Percentiles rank a stretch among this genome's conserved stretches.
Conservation (phyloP, 1,139 yeast species). For the Blastobotrys serpentis region DNA sequence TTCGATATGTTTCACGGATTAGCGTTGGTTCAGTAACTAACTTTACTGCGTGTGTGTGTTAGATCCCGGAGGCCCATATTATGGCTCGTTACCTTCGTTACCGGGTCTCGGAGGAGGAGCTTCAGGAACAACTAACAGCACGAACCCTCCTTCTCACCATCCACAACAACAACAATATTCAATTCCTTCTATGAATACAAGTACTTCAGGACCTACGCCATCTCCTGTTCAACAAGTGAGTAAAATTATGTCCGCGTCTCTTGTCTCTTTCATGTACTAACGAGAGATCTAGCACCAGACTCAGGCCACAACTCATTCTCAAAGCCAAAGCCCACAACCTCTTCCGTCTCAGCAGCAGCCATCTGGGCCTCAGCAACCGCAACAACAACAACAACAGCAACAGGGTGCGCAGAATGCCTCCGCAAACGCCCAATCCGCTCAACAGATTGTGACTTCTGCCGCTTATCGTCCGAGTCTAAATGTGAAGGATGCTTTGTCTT, state of each 20-base stretch:
- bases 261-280: too few relatives aligned
- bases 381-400: conserved; percentile 13
- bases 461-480: conserved; percentile 77
- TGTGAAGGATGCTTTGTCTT: conserved; percentile 93
- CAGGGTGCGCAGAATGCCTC: conserved; percentile 17
- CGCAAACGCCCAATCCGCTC: conserved; percentile 28
- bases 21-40: conserved; percentile 1
- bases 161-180: background rate
- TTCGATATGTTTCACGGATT: too few relatives aligned
- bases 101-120: conserved; percentile 42
- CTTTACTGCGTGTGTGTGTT: background rate
- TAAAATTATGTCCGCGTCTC: too few relatives aligned
- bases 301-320: background rate
- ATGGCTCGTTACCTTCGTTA: conserved; percentile 30
- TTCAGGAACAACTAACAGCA: conserved; percentile 11
- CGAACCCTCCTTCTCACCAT: background rate
- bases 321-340: background rate
- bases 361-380: conserved; percentile 18
- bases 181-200: conserved; percentile 16
- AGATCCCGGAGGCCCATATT: conserved; percentile 21
- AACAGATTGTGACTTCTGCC: conserved; percentile 31
- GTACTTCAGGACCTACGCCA: conserved; percentile 18
- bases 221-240: conserved; percentile 14
- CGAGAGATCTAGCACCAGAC: conserved; percentile 15
- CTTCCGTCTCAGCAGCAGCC: conserved; percentile 9